phyloP scores from a whole-genome alignment of 2,329 filamentous ascomycete genomes.

The Ramularia collo-cygni region DNA sequence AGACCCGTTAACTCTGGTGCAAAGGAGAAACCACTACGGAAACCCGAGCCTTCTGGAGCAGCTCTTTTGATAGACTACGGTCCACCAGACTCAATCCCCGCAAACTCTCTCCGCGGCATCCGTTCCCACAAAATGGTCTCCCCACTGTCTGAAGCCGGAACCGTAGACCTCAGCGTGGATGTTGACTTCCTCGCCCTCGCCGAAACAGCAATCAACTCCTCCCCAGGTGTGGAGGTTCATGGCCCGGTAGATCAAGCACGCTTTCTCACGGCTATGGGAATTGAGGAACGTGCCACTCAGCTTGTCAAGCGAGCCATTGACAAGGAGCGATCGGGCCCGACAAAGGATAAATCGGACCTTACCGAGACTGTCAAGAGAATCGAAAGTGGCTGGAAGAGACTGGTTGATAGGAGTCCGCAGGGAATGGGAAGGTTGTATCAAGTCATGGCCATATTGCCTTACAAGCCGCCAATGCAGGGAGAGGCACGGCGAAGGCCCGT shows the following conservation, averaged over 20 bases:
- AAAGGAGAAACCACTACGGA: slow-evolving; percentile 36
- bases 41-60: slow-evolving; percentile 64
- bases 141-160: slow-evolving; percentile 71
- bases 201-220: slow-evolving; percentile 69
- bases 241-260: slow-evolving; percentile 80
- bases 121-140: slow-evolving; percentile 67
- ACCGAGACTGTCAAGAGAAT: slow-evolving; percentile 54
- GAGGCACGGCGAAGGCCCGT: slow-evolving; percentile 68
- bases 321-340: slow-evolving; percentile 26
- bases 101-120: slow-evolving; percentile 88
- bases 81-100: slow-evolving; percentile 66
- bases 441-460: slow-evolving; percentile 78
- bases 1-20: slow-evolving; percentile 24
- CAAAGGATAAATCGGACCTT: slow-evolving; percentile 33
- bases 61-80: slow-evolving; percentile 97
- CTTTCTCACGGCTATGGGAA: slow-evolving; percentile 77
- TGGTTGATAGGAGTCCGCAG: slow-evolving; percentile 73
- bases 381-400: slow-evolving; percentile 67
- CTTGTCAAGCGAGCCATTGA: slow-evolving; percentile 46
- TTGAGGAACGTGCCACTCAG: slow-evolving; percentile 66
- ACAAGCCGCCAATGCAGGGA: slow-evolving; percentile 48
- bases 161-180: slow-evolving; percentile 83
- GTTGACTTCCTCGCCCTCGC: slow-evolving; percentile 88
- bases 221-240: slow-evolving; percentile 79
- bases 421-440: slow-evolving; percentile 97